Conservation (phyloP, 352 stramenopile species). For the Aphanomyces euteiches region DNA sequence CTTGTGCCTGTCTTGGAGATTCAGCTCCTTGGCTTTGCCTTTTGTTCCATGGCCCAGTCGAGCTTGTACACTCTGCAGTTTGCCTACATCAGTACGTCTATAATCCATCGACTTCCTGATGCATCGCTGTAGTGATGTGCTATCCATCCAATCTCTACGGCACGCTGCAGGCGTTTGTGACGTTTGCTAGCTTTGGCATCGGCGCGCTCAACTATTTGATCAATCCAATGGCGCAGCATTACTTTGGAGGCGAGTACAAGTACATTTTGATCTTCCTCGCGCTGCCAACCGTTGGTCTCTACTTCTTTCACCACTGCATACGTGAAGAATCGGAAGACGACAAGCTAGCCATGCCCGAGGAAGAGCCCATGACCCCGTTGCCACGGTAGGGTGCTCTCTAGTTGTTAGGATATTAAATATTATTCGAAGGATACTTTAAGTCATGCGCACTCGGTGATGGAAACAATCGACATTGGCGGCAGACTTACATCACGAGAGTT, state of each 20-base stretch:
- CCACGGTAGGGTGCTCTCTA: background rate
- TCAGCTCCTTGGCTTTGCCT: slow-evolving; percentile 63
- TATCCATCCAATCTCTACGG: slow-evolving; percentile 72
- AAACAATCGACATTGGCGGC: no score
- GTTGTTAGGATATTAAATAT: no score
- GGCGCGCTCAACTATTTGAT: slow-evolving; percentile 69
- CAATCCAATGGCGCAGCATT: slow-evolving; percentile 69
- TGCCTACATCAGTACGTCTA: slow-evolving; percentile 72
- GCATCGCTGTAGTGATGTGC: slow-evolving; percentile 58
- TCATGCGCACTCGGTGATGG: no score
- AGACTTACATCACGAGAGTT: no score
- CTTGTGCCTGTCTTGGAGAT: slow-evolving; percentile 54
- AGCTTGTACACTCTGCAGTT: slow-evolving; percentile 80
- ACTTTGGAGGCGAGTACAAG: slow-evolving; percentile 64
- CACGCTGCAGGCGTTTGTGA: slow-evolving; percentile 73
- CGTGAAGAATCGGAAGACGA: slow-evolving; percentile 52
- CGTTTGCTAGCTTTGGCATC: slow-evolving; percentile 60
- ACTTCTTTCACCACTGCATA: slow-evolving; percentile 59
- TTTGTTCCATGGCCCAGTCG: slow-evolving; percentile 71
- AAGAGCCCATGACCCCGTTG: slow-evolving; percentile 27
- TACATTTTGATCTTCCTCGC: slow-evolving; percentile 51
- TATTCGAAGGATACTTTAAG: no score
- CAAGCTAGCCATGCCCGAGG: slow-evolving; percentile 5
- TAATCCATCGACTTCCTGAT: slow-evolving; percentile 6
- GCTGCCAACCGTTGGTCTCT: slow-evolving; percentile 53